Base-by-base conservation (phyloP, 306 rosid genomes). In the Alnus glutinosa region DNA sequence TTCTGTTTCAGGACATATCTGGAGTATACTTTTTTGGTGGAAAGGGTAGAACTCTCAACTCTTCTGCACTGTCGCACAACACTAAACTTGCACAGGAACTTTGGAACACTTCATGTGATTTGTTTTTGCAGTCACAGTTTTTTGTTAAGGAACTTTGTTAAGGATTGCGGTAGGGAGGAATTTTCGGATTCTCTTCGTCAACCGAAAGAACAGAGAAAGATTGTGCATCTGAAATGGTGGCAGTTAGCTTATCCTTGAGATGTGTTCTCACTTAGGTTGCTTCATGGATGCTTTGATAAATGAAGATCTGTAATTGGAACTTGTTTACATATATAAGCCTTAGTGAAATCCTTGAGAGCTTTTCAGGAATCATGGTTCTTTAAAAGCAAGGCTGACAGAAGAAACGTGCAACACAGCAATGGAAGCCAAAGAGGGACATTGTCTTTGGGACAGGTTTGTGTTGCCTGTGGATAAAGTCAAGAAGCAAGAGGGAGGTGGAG, bases 1-100 rank as follows among this genome's bases (percentile, higher is more conserved):
- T 23, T 81, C 72, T 71, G 16, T 85, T 85, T 54, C 89, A 92
- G 98, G 95, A 91, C 82, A 75, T 86, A 75, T 89, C 95, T 15
- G 98, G 98, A 55, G 89, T 87, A 4, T 87, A 89, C 84, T 89
- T 87, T 73, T 95, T 91, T 62, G 97, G 98, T 9, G 98, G 91
- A 9, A 80, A 84, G 49, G 96, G 98, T 6, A 78, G 93, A 80
- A 88, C 87, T 10, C 71, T 91, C 42, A 78, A 81, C 49, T 79
- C 98, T 46, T 89, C 98, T 64, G 55, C 86, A 67, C 90, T 81
- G 67, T 89, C 93, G 10, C 75, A 62, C 70, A 70, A 95, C 46
- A 48, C 82, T 42, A 80, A 84, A 79, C 88, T 91, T 86, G 98
- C 88, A 13, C 80, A 49, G 50, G 83, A 88, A 79, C 98, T 91